Evolutionary conservation across 768 basidiomycete species (phyloP).

Genomic region (Collybiopsis confluens): DNA sequence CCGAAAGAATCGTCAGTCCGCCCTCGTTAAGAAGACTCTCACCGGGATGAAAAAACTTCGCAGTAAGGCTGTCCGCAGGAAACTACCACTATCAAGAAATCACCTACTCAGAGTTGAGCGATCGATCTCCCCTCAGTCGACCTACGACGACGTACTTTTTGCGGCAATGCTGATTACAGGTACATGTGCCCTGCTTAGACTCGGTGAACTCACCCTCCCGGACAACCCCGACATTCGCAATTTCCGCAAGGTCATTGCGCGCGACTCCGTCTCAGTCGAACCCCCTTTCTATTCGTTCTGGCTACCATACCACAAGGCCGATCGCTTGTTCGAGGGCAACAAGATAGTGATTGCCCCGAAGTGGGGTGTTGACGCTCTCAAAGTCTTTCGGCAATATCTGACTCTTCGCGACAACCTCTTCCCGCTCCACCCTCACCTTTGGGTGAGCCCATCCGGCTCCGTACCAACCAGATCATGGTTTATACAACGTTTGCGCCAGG

Average conservation of each 20-base stretch:
- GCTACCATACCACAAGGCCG: slow-evolving; percentile 17
- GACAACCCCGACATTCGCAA: slow-evolving; percentile 5
- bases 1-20: neutral
- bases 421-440: slow-evolving; percentile 9
- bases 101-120: slow-evolving; percentile 5
- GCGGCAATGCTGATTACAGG: slow-evolving; percentile 10
- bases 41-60: slow-evolving; percentile 7
- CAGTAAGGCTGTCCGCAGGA: neutral
- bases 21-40: slow-evolving; percentile 12
- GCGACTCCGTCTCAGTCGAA: neutral
- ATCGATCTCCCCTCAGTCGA: neutral
- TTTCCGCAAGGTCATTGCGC: slow-evolving; percentile 5
- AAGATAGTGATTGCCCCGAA: slow-evolving; percentile 5
- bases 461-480: slow-evolving; percentile 8
- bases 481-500: neutral
- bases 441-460: neutral
- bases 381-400: neutral
- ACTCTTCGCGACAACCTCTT: neutral
- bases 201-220: slow-evolving; percentile 19
- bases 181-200: slow-evolving; percentile 14
- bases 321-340: slow-evolving; percentile 17
- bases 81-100: slow-evolving; percentile 8
- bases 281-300: slow-evolving; percentile 2
- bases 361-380: neutral
- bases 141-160: slow-evolving; percentile 21